Percentiles rank a stretch among this genome's conserved stretches.
Evolutionary conservation across 176 grass and related monocot genomes (phyloP).

Genomic region (maize (Zea mays)): DNA sequence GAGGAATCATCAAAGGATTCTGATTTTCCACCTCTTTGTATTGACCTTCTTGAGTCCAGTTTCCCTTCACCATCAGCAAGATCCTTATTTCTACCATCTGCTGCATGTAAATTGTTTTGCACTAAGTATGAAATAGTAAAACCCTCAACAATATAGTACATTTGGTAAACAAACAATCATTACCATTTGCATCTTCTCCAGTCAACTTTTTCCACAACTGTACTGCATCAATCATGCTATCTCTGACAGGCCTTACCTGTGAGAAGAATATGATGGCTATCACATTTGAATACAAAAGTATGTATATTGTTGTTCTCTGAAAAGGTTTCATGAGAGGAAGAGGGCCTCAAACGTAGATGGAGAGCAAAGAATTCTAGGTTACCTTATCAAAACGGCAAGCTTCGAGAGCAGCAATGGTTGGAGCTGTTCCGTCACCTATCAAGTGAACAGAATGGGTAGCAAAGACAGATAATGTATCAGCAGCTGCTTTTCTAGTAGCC

Average conservation of each 20-base stretch:
- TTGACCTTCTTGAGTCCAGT: conserved; percentile 46
- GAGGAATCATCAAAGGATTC: conserved; percentile 48
- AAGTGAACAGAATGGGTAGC: conserved; percentile 73
- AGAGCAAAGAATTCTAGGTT: conserved; percentile 9
- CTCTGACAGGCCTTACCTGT: conserved; percentile 94
- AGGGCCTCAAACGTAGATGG: background rate
- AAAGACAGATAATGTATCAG: conserved; percentile 82
- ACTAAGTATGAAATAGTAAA: conserved; percentile 2
- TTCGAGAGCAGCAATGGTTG: conserved; percentile 78
- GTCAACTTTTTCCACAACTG: conserved; percentile 85
- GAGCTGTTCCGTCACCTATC: conserved; percentile 67
- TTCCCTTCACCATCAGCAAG: conserved; percentile 59
- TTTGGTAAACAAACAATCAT: conserved; percentile 9
- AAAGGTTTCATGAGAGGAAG: conserved; percentile 33
- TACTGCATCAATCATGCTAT: conserved; percentile 87
- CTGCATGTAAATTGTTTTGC: conserved; percentile 30
- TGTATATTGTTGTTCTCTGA: background rate
- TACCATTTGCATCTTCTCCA: conserved; percentile 74
- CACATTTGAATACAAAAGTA: conserved; percentile 13
- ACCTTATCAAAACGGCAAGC: conserved; percentile 99
- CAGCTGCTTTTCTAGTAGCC: conserved; percentile 90
- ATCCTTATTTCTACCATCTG: conserved; percentile 67
- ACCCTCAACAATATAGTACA: conserved; percentile 6
- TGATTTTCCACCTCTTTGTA: conserved; percentile 37
- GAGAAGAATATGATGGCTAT: conserved; percentile 17